Percentiles rank a stretch among this genome's conserved stretches.
Conservation (phyloP, 768 basidiomycete species). For the Lactarius akahatsu region DNA sequence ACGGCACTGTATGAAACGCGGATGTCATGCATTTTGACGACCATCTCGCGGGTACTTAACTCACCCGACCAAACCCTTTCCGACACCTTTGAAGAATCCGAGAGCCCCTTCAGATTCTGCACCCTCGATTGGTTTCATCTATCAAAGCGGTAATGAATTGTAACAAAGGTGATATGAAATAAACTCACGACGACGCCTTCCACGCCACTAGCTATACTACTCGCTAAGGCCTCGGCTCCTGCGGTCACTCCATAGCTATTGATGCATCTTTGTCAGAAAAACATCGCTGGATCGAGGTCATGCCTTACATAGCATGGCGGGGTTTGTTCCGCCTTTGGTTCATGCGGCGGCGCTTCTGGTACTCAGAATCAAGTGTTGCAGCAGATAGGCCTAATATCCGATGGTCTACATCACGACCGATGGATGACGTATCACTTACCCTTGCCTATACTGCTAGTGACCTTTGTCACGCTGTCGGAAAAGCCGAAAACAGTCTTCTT, state of each 20-base stretch:
- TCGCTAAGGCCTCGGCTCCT: constrained; percentile 92
- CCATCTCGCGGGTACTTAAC: constrained; percentile 22
- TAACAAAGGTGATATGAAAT: constrained; percentile 14
- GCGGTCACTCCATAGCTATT: constrained; percentile 90
- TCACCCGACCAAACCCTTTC: constrained; percentile 93
- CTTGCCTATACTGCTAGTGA: constrained; percentile 97
- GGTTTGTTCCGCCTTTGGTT: constrained; percentile 91
- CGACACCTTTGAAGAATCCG: constrained; percentile 98
- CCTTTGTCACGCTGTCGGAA: constrained; percentile 95
- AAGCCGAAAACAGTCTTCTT: constrained; percentile 99
- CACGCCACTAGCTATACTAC: constrained; percentile 91
- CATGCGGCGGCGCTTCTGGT: constrained; percentile 85
- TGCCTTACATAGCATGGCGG: constrained; percentile 83
- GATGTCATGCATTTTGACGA: background rate
- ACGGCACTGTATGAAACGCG: constrained; percentile 59
- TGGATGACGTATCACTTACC: constrained; percentile 46
- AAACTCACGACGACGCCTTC: constrained; percentile 84
- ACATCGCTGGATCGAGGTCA: background rate
- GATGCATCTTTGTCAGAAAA: background rate
- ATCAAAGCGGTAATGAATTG: constrained; percentile 4
- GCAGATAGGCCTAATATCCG: constrained; percentile 78
- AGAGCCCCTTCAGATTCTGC: constrained; percentile 91
- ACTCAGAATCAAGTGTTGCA: constrained; percentile 95
- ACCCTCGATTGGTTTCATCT: constrained; percentile 98
- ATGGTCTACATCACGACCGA: background rate